phyloP scores from a whole-genome alignment of 208 protist genomes.

The Trypanosoma cruzi region DNA sequence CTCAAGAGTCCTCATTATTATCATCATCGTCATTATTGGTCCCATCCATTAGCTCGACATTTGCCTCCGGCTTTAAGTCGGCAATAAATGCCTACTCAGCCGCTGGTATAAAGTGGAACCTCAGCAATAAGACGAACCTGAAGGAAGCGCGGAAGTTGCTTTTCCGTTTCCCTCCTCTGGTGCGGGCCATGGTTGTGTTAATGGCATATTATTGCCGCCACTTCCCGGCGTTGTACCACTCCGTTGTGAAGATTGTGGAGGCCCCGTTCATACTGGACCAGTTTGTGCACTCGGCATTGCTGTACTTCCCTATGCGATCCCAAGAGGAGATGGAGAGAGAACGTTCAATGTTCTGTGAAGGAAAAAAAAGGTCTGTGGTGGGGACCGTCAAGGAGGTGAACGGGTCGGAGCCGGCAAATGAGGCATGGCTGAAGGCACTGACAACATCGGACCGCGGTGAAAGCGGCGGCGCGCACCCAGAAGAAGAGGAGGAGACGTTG shows the following conservation, averaged over 20 bases:
- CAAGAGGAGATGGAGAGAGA: neutral
- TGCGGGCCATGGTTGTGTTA: neutral
- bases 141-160: neutral
- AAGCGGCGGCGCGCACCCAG: too few relatives aligned
- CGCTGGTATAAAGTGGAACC: constrained; percentile 1
- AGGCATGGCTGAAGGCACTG: too few relatives aligned
- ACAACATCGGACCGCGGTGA: too few relatives aligned
- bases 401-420: too few relatives aligned
- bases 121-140: neutral
- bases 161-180: neutral
- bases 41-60: neutral
- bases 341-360: constrained; percentile 1
- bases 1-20: neutral
- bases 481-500: too few relatives aligned
- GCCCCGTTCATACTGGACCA: neutral
- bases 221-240: constrained; percentile 1
- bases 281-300: neutral
- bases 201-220: constrained; percentile 8
- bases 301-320: neutral
- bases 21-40: neutral
- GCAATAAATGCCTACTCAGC: neutral
- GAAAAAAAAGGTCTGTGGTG: neutral
- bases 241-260: neutral
- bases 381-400: neutral
- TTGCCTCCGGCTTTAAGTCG: neutral